These are phyloP conservation scores for Tylopilus rubrobrunneus DNA, from an alignment of 768 basidiomycete genomes.

Conservation along the genomic window DNA sequence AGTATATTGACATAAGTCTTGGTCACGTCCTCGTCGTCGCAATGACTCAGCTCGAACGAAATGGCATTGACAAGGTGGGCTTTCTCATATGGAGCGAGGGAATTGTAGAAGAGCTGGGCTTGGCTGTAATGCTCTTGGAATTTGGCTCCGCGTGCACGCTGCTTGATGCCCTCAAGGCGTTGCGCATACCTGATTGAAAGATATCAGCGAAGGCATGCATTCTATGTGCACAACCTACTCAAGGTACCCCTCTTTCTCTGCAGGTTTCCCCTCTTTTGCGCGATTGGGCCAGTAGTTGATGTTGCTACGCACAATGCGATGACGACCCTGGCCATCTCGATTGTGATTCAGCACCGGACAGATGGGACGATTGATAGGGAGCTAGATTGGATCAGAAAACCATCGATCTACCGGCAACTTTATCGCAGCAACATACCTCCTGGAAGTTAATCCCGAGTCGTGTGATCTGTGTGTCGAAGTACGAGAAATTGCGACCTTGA, in stretches of 20 bases:
- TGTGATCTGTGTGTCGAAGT: conserved; percentile 81
- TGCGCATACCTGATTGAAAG: conserved; percentile 39
- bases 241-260: conserved; percentile 51
- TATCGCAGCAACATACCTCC: conserved; percentile 37
- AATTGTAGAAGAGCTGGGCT: conserved; percentile 81
- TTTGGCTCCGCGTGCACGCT: conserved; percentile 62
- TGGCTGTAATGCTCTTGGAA: conserved; percentile 78
- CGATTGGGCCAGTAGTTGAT: conserved; percentile 88
- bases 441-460: conserved; percentile 81
- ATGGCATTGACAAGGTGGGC: conserved; percentile 66
- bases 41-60: conserved; percentile 82
- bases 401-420: not conserved
- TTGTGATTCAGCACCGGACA: conserved; percentile 73
- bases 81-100: conserved; percentile 64
- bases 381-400: conserved; percentile 28
- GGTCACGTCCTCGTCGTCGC: conserved; percentile 72
- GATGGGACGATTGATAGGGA: conserved; percentile 80
- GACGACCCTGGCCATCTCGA: conserved; percentile 57
- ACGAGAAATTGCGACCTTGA: conserved; percentile 84
- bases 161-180: conserved; percentile 50
- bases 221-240: conserved; percentile 38
- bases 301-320: conserved; percentile 51
- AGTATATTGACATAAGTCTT: conserved; percentile 62
- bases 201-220: conserved; percentile 8
- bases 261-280: conserved; percentile 42